Evolutionary conservation across 139 green algal genomes (phyloP).

Genomic region (Chara braunii): DNA sequence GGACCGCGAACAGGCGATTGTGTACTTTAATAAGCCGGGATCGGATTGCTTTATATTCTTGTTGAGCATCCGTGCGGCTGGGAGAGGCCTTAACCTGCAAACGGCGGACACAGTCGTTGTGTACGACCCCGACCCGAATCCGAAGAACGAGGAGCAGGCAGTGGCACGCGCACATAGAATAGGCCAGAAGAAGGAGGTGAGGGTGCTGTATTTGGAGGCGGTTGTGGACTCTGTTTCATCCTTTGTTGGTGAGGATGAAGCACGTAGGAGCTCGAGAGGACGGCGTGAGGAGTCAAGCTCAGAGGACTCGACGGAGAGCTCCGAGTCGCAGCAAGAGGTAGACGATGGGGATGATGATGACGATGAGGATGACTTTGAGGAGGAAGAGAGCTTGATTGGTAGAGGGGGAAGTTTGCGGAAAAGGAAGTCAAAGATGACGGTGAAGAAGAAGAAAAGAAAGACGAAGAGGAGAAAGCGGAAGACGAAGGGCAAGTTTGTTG

Average conservation of each 20-base stretch:
- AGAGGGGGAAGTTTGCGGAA: constrained; percentile 11
- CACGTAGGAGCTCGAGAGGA: neutral
- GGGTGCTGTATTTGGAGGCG: constrained; percentile 69
- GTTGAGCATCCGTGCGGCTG: constrained; percentile 88
- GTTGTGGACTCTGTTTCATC: constrained; percentile 59
- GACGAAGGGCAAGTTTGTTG: constrained; percentile 51
- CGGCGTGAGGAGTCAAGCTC: neutral
- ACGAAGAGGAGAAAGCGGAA: neutral
- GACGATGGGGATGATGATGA: too few relatives aligned
- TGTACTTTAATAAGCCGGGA: constrained; percentile 73
- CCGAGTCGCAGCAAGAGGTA: neutral
- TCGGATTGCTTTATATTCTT: constrained; percentile 89
- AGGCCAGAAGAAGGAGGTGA: constrained; percentile 68
- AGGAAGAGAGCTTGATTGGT: constrained; percentile 18
- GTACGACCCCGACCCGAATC: constrained; percentile 97
- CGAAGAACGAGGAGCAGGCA: constrained; percentile 99
- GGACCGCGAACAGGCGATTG: constrained; percentile 72
- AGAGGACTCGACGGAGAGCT: too few relatives aligned
- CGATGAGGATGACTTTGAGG: too few relatives aligned
- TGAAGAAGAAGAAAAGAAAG: constrained; percentile 1
- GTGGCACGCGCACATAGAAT: constrained; percentile 85
- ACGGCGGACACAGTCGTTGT: constrained; percentile 92
- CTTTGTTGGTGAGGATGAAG: constrained; percentile 2
- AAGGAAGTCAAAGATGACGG: constrained; percentile 6
- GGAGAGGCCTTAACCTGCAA: constrained; percentile 90